These are phyloP conservation scores for Phytomonas serpens DNA, from an alignment of 208 protist species.

Conservation along the genomic window DNA sequence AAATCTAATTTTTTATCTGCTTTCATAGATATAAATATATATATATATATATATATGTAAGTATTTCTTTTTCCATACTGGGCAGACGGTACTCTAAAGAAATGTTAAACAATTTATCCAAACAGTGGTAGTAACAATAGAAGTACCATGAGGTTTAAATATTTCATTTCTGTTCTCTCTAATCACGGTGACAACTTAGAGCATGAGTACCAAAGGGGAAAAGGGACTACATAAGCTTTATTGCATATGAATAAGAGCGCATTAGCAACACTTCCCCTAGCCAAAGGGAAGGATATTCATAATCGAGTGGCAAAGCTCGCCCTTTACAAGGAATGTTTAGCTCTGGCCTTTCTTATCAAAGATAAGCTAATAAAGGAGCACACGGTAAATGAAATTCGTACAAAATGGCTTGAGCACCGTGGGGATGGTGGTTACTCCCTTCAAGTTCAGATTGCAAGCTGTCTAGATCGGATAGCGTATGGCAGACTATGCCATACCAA, in stretches of 20 bases:
- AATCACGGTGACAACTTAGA: background rate
- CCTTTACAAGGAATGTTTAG: constrained; percentile 85
- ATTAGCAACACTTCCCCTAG: constrained; percentile 66
- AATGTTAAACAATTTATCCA: background rate
- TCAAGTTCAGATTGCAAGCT: constrained; percentile 75
- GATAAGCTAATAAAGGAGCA: constrained; percentile 64
- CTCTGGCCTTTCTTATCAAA: constrained; percentile 48
- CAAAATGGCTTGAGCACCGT: constrained; percentile 73
- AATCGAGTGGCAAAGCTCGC: constrained; percentile 67
- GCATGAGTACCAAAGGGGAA: background rate
- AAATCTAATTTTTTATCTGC: background rate
- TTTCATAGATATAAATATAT: background rate
- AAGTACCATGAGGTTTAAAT: background rate
- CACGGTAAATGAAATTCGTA: constrained; percentile 65
- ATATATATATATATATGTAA: background rate
- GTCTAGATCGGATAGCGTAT: constrained; percentile 78
- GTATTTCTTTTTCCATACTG: background rate
- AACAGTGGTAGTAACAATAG: background rate
- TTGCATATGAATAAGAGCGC: constrained; percentile 62
- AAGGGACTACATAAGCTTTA: background rate
- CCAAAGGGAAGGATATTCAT: constrained; percentile 79
- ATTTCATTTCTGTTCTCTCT: background rate
- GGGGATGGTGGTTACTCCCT: constrained; percentile 73
- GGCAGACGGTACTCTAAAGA: background rate
- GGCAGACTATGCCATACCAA: constrained; percentile 83